A percentile compares a stretch with the other conserved stretches of the same genome.
Conservation (phyloP, 495 filamentous ascomycete species). For the Talaromyces trachyspermus region DNA sequence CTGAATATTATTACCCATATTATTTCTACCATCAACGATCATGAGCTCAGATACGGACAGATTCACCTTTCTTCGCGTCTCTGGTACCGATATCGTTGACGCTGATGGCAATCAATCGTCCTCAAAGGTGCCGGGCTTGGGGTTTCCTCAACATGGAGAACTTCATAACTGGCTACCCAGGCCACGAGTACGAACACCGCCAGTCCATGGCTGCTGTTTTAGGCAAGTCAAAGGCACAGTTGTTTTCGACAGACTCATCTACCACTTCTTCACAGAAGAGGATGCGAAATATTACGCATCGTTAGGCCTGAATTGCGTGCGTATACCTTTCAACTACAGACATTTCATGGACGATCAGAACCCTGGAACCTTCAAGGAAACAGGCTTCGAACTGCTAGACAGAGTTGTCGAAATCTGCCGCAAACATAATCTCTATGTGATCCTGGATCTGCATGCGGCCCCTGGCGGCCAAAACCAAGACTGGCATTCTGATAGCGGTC, state of each 20-base stretch:
- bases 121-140: background rate
- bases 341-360: conserved; percentile 57
- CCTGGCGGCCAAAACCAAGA: conserved; percentile 60
- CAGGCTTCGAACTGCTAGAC: conserved; percentile 54
- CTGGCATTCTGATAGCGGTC: conserved; percentile 55
- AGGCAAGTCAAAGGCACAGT: conserved; percentile 40
- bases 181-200: conserved; percentile 50
- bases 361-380: conserved; percentile 47
- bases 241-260: conserved; percentile 46
- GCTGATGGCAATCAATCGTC: background rate
- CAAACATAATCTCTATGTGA: conserved; percentile 49
- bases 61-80: background rate
- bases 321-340: conserved; percentile 58
- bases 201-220: conserved; percentile 48
- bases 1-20: background rate
- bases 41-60: background rate
- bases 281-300: conserved; percentile 56
- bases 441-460: conserved; percentile 56
- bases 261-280: conserved; percentile 55
- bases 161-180: conserved; percentile 61
- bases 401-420: conserved; percentile 52
- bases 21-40: conserved; percentile 1
- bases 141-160: conserved; percentile 50
- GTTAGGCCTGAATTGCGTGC: conserved; percentile 53
- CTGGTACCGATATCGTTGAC: background rate